Evolutionary conservation across 345 rosid species (phyloP).

Genomic region (Cardamine occulta): DNA sequence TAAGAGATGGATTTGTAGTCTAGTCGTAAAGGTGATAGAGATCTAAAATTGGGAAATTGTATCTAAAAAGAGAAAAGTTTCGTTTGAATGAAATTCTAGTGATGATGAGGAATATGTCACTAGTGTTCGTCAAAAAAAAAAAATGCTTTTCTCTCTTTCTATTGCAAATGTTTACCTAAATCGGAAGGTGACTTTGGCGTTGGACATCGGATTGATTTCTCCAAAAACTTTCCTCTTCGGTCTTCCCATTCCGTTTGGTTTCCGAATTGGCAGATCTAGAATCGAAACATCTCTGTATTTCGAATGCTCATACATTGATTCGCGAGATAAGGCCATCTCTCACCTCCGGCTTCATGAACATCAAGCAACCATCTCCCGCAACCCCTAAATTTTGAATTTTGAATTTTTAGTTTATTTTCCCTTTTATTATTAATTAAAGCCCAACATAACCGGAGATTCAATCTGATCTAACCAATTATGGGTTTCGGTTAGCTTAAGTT

Average conservation of each 20-base stretch:
- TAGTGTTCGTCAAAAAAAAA: too few species aligned
- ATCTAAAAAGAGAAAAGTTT: background rate
- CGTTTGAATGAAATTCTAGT: background rate
- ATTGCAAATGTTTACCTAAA: slow-evolving; percentile 9
- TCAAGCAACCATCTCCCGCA: background rate
- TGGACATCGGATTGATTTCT: slow-evolving; percentile 8
- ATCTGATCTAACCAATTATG: background rate
- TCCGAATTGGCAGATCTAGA: too few species aligned
- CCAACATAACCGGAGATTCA: background rate
- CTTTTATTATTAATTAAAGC: too few species aligned
- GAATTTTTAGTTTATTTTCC: too few species aligned
- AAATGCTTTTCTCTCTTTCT: background rate
- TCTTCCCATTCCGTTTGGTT: background rate
- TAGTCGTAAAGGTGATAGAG: background rate
- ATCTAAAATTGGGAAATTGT: background rate
- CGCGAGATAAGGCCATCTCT: too few species aligned
- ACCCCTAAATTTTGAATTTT: background rate
- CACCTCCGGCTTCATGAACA: too few species aligned
- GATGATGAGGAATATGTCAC: slow-evolving; percentile 18
- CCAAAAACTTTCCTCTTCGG: slow-evolving; percentile 9
- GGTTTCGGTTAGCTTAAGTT: too few species aligned
- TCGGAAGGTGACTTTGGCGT: slow-evolving; percentile 6
- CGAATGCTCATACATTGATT: too few species aligned
- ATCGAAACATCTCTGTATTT: too few species aligned
- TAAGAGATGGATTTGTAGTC: background rate